These are phyloP conservation scores for Podosphaera fusca DNA, from an alignment of 2,329 filamentous ascomycete genomes.

Conservation along the genomic window DNA sequence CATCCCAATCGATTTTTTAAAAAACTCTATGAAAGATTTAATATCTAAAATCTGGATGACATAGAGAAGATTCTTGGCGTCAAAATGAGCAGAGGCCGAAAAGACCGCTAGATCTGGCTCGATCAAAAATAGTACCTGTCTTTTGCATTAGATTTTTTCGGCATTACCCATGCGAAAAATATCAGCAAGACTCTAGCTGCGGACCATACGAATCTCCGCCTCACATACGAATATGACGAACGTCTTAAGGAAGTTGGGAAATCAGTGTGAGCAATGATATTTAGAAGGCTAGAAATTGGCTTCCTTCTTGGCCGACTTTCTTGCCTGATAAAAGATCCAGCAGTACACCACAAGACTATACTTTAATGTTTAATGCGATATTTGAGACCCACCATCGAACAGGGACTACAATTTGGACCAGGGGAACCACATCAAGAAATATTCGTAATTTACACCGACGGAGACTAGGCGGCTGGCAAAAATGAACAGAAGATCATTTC, in stretches of 20 bases:
- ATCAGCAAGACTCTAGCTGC: neutral
- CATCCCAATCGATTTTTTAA: neutral
- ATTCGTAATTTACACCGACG: neutral
- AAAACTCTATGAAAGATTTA: neutral
- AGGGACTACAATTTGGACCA: neutral
- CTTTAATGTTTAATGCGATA: neutral
- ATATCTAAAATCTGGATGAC: neutral
- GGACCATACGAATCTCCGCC: neutral
- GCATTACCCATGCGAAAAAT: neutral
- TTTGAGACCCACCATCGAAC: neutral
- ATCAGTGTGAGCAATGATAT: neutral
- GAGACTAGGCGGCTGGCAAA: no score
- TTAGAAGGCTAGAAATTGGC: neutral
- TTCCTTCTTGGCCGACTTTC: neutral
- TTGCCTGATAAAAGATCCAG: neutral
- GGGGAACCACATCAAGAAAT: neutral
- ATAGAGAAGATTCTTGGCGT: neutral
- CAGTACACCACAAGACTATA: neutral
- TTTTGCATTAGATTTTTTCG: neutral
- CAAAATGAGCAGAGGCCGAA: neutral
- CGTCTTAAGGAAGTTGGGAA: neutral
- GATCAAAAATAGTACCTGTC: neutral
- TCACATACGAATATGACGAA: neutral
- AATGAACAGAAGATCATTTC: no score
- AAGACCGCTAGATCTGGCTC: neutral